phyloP scores from a whole-genome alignment of 257 asterid species.

The Ilex asprella region DNA sequence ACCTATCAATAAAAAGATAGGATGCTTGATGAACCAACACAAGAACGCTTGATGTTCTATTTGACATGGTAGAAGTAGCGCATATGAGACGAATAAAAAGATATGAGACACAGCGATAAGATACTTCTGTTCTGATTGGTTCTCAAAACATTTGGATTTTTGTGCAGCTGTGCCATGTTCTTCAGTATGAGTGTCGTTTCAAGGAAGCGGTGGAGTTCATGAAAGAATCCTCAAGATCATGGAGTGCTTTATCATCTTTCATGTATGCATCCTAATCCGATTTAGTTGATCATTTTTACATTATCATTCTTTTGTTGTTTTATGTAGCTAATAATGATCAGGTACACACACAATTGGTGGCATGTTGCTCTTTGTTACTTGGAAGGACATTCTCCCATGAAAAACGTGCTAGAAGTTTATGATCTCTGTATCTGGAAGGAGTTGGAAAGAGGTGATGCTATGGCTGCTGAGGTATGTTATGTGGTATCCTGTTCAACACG shows the following conservation, averaged over 20 bases:
- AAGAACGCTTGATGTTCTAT: too few relatives aligned
- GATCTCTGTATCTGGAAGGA: conserved; percentile 76
- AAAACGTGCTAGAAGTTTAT: conserved; percentile 58
- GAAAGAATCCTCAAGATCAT: conserved; percentile 71
- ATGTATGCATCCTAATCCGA: conserved; percentile 39
- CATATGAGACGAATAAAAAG: too few relatives aligned
- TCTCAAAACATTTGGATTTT: conserved; percentile 12
- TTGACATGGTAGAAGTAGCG: too few relatives aligned
- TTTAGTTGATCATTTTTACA: too few relatives aligned
- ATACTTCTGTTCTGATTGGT: background rate
- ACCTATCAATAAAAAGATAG: too few relatives aligned
- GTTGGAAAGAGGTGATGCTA: conserved; percentile 66
- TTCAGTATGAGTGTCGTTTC: conserved; percentile 79
- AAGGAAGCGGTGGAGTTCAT: conserved; percentile 88
- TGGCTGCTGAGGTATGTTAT: conserved; percentile 53
- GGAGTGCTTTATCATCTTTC: conserved; percentile 78
- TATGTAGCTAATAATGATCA: conserved; percentile 12
- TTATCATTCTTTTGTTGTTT: conserved; percentile 3
- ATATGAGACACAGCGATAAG: too few relatives aligned
- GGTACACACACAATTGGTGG: conserved; percentile 99
- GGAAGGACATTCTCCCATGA: conserved; percentile 73
- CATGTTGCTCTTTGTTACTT: conserved; percentile 87
- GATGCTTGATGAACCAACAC: too few relatives aligned
- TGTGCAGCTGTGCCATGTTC: conserved; percentile 90
- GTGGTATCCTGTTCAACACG: conserved; percentile 5